Base-by-base conservation (phyloP, 2,329 filamentous ascomycete species). In the Cladosporium sp. region DNA sequence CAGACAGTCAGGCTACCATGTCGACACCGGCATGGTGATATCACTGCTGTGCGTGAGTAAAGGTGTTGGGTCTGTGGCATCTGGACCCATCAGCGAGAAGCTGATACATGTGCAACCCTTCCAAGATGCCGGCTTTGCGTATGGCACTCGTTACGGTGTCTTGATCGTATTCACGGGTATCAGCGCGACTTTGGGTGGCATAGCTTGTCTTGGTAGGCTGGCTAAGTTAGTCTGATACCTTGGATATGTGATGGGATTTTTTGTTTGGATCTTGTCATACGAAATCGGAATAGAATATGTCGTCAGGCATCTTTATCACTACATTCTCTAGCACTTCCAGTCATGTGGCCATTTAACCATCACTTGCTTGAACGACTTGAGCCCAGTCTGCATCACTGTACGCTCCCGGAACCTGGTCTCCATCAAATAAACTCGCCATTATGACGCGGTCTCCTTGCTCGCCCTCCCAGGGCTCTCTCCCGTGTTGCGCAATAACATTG, bases 401-500 rank as follows among this genome's bases (percentile, higher is more conserved):
- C 6, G 77, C 74, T 2, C 81, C 82, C 16, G 82, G 82, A 5
- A 83, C 79, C 28, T 69, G 71, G 7, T 77, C 71, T 1, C 81
- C 81, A 74, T 83, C 81, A 67, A 81, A 83, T 25, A 83, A 67
- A 70, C 81, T 83, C 8, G 81, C 82, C 70, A 83, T 66, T 2
- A 84, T 75, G 0, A 83, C 77, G 0, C 81, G 76, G 71, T 83
- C 80, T 1, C 70, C 68, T 69, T 83, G 81, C 62, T 81, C 76
- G 5, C 81, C 81, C 62, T 78, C 72, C 82, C 81, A 83, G 0
- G 81, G 81, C 70, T 83, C 74, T 60, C 82, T 74, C 2, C 81
- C 81, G 74, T 84, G 81, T 72, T 84, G 82, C 1, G 81, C 77
- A 70, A 83, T 78, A 18, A 80, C 70, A 69, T 84, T 84, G 68